Base-by-base conservation (phyloP, 345 rosid genomes). In the Salix caprea region DNA sequence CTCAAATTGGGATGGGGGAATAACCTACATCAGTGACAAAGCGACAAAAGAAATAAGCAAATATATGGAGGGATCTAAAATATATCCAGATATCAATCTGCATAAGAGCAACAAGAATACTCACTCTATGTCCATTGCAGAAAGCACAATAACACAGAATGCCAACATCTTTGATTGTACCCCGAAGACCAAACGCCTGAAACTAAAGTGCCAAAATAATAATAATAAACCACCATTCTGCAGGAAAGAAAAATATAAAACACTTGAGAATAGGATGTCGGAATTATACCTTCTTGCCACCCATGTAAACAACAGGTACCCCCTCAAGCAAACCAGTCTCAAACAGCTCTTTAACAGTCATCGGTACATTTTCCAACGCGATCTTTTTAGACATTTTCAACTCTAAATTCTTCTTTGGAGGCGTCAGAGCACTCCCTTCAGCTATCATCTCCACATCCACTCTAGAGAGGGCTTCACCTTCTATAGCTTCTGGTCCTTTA, bases 1-100 rank as follows among this genome's bases (percentile, higher is more conserved):
- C 93, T 95, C 99, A 77, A 95, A 96, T 82, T 90, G 92, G 66
- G 99, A 96, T 70, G 98, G 96, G 23, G 99, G 92, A 83, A 96
- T 80, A 71, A 96, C 96, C 98, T 96, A 84, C 67, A 81, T 82
- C 78, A 77, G 73, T 34, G 73, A 76, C 50, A 42, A 21, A 16
- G 54, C 69, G 73, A 34, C 40, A 42, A 30, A 26, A n/a, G 76
- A 76, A 39, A 74, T 61, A n/a, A 72, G 30, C 52, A 78, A 56
- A 44, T 77, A 24, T 65, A 76, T 65, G 74, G 76, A 50, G 36
- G 76, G 58, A 79, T 65, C 73, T 48, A 80, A 32, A 65, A 74
- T 75, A 79, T 54, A 71, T 81, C 39, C 64, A 75, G 77, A 72
- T 37, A 58, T 81, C 36, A 80, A 80, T 76, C 76, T 24, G 80